These are phyloP conservation scores for Cutaneotrichosporon sp. DNA, from an alignment of 1,284 basidiomycete species.

Conservation along the genomic window DNA sequence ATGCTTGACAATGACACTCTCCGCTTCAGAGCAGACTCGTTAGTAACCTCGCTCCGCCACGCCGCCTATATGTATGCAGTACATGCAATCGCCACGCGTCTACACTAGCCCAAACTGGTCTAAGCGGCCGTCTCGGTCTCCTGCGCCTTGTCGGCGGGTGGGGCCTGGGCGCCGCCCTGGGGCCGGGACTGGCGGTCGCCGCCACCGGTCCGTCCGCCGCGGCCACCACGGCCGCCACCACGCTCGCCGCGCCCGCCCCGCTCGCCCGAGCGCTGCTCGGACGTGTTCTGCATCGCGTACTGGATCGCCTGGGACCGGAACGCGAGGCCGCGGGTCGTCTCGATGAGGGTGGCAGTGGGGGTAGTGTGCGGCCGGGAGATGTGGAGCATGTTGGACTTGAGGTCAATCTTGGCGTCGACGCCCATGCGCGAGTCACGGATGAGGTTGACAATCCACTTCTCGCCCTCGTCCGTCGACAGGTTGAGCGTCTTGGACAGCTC, in stretches of 20 bases:
- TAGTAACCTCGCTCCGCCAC: no score
- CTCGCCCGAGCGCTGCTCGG: conserved; percentile 22
- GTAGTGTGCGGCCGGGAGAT: conserved; percentile 85
- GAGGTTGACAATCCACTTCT: conserved; percentile 99
- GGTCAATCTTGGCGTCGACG: conserved; percentile 92
- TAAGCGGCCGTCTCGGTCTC: conserved; percentile 18
- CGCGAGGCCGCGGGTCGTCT: conserved; percentile 87
- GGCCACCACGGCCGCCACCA: conserved; percentile 26
- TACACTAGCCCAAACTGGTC: conserved; percentile 2
- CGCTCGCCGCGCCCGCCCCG: conserved; percentile 31
- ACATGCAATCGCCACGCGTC: conserved; percentile 9
- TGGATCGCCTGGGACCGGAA: conserved; percentile 86
- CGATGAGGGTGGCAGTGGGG: conserved; percentile 91
- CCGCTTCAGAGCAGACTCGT: no score
- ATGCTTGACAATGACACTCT: no score
- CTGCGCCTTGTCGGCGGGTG: conserved; percentile 10
- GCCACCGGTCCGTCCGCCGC: conserved; percentile 24
- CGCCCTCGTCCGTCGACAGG: conserved; percentile 85
- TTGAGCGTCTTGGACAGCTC: conserved; percentile 91
- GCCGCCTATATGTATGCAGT: conserved; percentile 16
- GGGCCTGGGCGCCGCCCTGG: conserved; percentile 3
- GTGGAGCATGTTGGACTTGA: conserved; percentile 80
- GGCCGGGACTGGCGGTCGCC: conserved; percentile 10
- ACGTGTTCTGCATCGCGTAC: conserved; percentile 59
- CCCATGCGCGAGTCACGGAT: conserved; percentile 95